Conservation (phyloP, 2,329 filamentous ascomycete genomes). For the Claviceps digitariae region DNA sequence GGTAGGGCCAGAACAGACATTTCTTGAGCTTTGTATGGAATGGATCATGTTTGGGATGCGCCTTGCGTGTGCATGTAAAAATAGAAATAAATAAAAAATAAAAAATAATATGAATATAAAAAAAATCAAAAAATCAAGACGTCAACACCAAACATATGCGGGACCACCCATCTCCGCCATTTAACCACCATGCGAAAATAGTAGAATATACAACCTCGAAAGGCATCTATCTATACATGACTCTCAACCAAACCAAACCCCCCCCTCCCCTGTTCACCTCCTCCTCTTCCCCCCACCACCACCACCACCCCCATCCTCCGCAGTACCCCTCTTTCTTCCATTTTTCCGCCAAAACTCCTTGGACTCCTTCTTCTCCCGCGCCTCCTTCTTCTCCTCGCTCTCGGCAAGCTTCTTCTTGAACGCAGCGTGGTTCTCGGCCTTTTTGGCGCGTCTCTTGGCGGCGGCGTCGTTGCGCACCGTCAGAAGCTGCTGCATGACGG, state of each 20-base stretch:
- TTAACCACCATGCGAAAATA: no score
- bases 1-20: no score
- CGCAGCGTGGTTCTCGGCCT: constrained; percentile 71
- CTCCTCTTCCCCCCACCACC: constrained; percentile 23
- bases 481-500: constrained; percentile 85
- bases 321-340: constrained; percentile 52
- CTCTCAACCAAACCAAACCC: no score
- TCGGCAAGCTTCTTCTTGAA: constrained; percentile 76
- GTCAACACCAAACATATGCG: no score
- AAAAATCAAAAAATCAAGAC: no score
- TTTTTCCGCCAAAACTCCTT: constrained; percentile 89
- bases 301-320: constrained; percentile 26
- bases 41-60: no score
- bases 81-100: no score
- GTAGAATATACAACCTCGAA: not conserved
- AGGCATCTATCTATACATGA: not conserved
- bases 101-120: no score
- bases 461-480: constrained; percentile 84
- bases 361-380: constrained; percentile 78
- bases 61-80: no score
- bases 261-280: not conserved
- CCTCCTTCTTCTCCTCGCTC: constrained; percentile 70
- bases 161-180: no score
- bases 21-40: no score
- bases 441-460: constrained; percentile 68